Evolutionary conservation across 108 stramenopile genomes (phyloP).

Genomic region (Aurantiochytrium sp.): DNA sequence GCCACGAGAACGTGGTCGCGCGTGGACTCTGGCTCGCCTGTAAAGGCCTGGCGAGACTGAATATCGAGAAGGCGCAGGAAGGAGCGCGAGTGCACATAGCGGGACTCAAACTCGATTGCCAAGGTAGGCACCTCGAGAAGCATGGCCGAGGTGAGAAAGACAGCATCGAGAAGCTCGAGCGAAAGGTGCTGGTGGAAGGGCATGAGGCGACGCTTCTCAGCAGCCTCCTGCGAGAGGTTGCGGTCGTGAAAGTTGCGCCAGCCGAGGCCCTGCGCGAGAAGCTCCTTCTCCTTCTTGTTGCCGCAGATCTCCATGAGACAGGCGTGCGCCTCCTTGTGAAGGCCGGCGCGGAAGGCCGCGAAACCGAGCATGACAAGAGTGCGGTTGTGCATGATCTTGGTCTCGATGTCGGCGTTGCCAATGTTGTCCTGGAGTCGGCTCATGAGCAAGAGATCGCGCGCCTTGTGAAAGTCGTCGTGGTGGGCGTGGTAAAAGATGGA

Average conservation of each 20-base stretch:
- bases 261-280: constrained; percentile 84
- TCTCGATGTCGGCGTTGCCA: constrained; percentile 64
- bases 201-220: constrained; percentile 88
- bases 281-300: constrained; percentile 71
- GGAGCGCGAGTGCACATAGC: constrained; percentile 60
- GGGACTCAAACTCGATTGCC: constrained; percentile 51
- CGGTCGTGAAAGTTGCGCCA: constrained; percentile 72
- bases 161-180: constrained; percentile 88
- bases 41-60: constrained; percentile 87
- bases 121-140: constrained; percentile 94
- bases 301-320: constrained; percentile 84
- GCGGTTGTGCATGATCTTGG: constrained; percentile 94
- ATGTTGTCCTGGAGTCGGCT: constrained; percentile 80
- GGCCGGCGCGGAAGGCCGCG: constrained; percentile 88
- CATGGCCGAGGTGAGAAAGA: constrained; percentile 93
- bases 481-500: constrained; percentile 89
- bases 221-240: constrained; percentile 68
- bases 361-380: constrained; percentile 93
- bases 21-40: constrained; percentile 94
- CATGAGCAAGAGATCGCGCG: constrained; percentile 92
- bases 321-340: constrained; percentile 84
- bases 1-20: constrained; percentile 92
- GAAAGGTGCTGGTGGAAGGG: constrained; percentile 94
- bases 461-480: constrained; percentile 90
- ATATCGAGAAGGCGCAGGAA: constrained; percentile 86